Percentiles rank a stretch among this genome's conserved stretches.
Conservation (phyloP, 768 basidiomycete genomes). For the Xanthoconium purpureum region DNA sequence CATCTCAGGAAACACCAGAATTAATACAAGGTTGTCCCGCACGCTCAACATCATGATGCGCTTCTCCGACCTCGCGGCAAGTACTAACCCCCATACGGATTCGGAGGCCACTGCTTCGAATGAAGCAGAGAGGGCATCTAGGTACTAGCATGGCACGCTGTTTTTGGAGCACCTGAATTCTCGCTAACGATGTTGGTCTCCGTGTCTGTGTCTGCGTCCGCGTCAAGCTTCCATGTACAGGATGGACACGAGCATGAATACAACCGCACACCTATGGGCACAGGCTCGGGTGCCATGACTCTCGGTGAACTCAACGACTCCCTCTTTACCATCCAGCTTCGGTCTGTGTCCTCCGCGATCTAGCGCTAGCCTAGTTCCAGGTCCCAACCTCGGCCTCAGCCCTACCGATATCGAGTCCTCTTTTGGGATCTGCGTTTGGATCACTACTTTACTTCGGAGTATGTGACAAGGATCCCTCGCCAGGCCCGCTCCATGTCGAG, state of each 20-base stretch:
- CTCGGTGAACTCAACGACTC: constrained; percentile 28
- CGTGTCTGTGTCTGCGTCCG: constrained; percentile 9
- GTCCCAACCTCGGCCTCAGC: not conserved
- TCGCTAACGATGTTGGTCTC: constrained; percentile 13
- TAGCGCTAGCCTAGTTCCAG: constrained; percentile 27
- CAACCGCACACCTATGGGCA: not conserved
- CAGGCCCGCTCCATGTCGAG: too few relatives aligned
- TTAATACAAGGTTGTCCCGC: constrained; percentile 1
- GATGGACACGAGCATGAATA: not conserved
- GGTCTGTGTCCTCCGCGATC: constrained; percentile 20
- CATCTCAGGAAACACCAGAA: not conserved
- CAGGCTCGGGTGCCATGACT: constrained; percentile 6
- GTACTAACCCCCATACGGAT: not conserved
- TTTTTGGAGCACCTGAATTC: constrained; percentile 26
- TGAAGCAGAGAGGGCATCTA: constrained; percentile 7
- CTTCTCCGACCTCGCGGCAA: constrained; percentile 15
- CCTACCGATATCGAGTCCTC: too few relatives aligned
- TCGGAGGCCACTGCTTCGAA: constrained; percentile 17
- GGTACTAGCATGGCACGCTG: constrained; percentile 4
- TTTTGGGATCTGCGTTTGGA: too few relatives aligned
- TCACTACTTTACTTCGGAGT: too few relatives aligned
- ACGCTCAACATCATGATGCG: constrained; percentile 15
- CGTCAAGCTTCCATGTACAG: not conserved
- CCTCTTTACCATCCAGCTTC: constrained; percentile 25
- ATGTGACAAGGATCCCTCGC: too few relatives aligned